Percentiles rank a stretch among this genome's conserved stretches.
These are phyloP conservation scores for Castanopsis chinensis DNA, from an alignment of 306 rosid genomes.

Conservation along the genomic window DNA sequence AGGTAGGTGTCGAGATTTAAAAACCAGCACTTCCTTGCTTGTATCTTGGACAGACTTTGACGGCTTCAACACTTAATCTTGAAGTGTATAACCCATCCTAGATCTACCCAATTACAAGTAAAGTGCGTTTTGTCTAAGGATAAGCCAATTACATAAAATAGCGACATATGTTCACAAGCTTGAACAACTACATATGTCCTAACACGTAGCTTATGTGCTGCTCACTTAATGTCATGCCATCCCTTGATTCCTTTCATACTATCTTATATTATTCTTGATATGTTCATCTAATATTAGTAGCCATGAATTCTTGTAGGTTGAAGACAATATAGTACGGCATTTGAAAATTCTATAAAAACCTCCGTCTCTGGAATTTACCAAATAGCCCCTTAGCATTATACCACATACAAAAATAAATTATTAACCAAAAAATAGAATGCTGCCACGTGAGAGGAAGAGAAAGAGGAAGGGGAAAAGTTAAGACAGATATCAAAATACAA, in stretches of 20 bases:
- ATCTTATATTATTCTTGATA: background rate
- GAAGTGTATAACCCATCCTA: too few relatives aligned
- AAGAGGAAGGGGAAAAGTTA: background rate
- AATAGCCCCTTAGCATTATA: background rate
- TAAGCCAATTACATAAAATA: too few relatives aligned
- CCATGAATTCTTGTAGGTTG: background rate
- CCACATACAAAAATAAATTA: background rate
- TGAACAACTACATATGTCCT: too few relatives aligned
- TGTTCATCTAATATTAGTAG: background rate
- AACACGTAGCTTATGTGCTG: too few relatives aligned
- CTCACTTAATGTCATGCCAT: background rate
- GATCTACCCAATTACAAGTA: too few relatives aligned
- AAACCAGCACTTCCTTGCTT: too few relatives aligned
- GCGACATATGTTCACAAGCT: too few relatives aligned
- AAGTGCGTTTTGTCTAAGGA: too few relatives aligned
- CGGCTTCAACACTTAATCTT: too few relatives aligned
- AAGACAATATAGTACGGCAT: background rate
- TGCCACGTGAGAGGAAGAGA: background rate
- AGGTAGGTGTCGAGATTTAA: too few relatives aligned
- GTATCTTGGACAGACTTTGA: too few relatives aligned
- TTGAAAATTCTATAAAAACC: background rate
- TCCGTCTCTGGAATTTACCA: constrained; percentile 10
- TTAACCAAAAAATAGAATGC: background rate
- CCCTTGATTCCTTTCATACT: background rate
- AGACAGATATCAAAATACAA: constrained; percentile 6